Evolutionary conservation across 1,284 basidiomycete species (phyloP), one percentile per base, ranked within the genome.

Genomic region (Grifola frondosa): DNA sequence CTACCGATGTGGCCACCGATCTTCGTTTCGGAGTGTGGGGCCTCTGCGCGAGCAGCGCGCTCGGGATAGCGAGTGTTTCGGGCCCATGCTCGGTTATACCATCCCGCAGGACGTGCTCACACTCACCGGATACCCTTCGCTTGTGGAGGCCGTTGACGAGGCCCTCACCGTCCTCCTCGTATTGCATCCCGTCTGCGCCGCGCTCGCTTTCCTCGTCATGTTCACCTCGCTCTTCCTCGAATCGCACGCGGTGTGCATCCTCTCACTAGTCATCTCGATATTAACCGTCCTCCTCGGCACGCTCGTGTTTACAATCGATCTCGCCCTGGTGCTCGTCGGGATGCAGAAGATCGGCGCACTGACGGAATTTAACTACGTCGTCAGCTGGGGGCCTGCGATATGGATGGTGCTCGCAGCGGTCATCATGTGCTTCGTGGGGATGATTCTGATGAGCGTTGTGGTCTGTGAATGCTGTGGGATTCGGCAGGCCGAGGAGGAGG

Each of bases 1-100:
- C 59, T 22, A 78, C 81, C 5, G 72, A 70, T 50, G 61, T 79
- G n/a, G 81, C 78, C 6, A 84, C 79, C 3, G 68, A 73, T 49
- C 61, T 88, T 17, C 71, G 77, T 24, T 87, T 88, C 50, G 86
- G 86, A 2, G 80, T 88, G 5, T 89, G 85, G 85, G 86, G 86
- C 2, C 68, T 82, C 30, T 89, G 86, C 63, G 77, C 79, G 1
- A 69, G 66, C 9, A 73, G 70, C 52, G 60, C 53, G 21, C 47
- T 58, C 32, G 63, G 64, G 43, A 68, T 38, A 74, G 73, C 4
- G 40, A 64, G 22, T 88, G 86, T 58, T 69, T 72, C 24, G 76
- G 77, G 11, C 81, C 83, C 5, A 63, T 65, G 45, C 69, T 88
- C 2, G 84, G 69, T 4, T 70, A 70, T 49, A 56, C 57, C 20